A percentile compares a stretch with the other conserved stretches of the same genome.
Conservation (phyloP, 257 asterid species). For the Plantago ovata region DNA sequence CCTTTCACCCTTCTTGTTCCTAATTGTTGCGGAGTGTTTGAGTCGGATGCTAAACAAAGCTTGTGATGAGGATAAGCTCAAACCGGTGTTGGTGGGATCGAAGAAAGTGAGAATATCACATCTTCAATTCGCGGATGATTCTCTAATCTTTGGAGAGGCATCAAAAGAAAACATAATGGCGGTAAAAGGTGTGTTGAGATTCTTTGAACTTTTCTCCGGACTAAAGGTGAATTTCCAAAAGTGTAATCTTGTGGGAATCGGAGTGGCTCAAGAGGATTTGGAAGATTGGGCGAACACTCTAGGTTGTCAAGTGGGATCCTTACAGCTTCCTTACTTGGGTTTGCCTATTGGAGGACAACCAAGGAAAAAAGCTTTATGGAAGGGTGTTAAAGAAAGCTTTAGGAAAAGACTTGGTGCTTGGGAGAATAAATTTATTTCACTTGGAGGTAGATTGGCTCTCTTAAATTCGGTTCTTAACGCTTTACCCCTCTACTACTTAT, state of each 20-base stretch:
- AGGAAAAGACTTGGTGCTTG: too few relatives aligned
- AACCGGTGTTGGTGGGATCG: not conserved
- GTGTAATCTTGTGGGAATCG: not conserved
- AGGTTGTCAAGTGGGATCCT: too few relatives aligned
- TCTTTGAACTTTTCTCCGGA: not conserved
- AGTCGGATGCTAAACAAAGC: not conserved
- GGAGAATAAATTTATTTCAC: too few relatives aligned
- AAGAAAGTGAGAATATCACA: not conserved
- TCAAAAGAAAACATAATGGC: not conserved
- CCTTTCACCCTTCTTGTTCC: not conserved
- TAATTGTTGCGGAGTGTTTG: not conserved
- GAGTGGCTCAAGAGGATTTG: not conserved
- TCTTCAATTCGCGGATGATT: not conserved
- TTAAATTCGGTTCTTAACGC: too few relatives aligned
- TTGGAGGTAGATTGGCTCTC: too few relatives aligned
- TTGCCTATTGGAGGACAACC: too few relatives aligned
- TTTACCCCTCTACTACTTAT: too few relatives aligned
- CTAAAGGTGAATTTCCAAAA: not conserved
- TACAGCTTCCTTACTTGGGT: too few relatives aligned
- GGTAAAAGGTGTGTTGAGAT: not conserved
- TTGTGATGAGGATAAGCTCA: not conserved
- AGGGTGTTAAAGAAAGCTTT: too few relatives aligned
- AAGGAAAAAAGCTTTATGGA: too few relatives aligned
- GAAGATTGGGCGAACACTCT: too few relatives aligned
- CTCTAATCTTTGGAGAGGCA: not conserved